Conservation (phyloP, 768 basidiomycete species). For the Termitomyces titanicus region DNA sequence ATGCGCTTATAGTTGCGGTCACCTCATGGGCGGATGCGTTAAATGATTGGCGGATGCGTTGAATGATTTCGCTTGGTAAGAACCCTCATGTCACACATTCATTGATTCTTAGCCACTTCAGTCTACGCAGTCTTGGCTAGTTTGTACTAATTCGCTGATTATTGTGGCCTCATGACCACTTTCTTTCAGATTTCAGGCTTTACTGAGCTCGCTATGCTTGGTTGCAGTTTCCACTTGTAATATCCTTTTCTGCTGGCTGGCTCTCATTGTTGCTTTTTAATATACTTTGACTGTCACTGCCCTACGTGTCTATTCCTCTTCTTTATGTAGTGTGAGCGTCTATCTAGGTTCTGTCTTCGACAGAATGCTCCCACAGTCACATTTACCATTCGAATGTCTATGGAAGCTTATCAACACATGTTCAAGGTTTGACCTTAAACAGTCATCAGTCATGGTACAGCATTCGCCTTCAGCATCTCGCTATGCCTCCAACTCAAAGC, state of each 20-base stretch:
- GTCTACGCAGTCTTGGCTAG: background rate
- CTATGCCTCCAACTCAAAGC: background rate
- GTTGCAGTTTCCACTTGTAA: background rate
- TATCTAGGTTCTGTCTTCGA: background rate
- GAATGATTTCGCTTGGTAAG: background rate
- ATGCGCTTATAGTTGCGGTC: slow-evolving; percentile 63
- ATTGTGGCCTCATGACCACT: background rate
- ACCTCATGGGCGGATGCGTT: slow-evolving; percentile 12
- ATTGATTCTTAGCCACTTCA: no score
- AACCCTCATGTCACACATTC: background rate
- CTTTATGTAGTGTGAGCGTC: background rate
- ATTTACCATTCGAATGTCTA: background rate
- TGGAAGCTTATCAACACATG: background rate
- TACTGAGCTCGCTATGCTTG: background rate
- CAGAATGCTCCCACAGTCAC: background rate
- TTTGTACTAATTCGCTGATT: background rate
- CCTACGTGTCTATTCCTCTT: background rate
- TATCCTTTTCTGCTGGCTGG: background rate
- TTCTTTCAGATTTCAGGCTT: background rate
- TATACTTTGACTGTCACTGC: background rate
- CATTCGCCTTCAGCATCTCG: background rate
- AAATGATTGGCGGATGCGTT: no score
- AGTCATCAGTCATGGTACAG: background rate
- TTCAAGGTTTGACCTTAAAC: background rate
- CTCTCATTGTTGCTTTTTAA: background rate